A percentile compares a stretch with the other conserved stretches of the same genome.
Evolutionary conservation across 1,284 basidiomycete species (phyloP).

Genomic region (Erythrobasidium hasegawianum): DNA sequence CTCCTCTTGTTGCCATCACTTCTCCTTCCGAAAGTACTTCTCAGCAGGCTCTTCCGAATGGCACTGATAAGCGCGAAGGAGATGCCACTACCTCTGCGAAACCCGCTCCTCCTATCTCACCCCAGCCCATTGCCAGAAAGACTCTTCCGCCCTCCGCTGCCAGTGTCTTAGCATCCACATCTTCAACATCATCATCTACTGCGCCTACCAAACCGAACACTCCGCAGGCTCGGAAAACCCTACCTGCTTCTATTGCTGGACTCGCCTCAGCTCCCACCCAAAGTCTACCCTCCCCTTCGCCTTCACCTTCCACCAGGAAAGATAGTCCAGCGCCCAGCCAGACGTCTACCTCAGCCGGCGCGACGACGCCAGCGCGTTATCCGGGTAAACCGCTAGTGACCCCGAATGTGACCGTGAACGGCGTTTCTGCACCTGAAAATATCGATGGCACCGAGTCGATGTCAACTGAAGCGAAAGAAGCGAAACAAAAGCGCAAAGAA

Average conservation of each 20-base stretch:
- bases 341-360: background rate
- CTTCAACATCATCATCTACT: background rate
- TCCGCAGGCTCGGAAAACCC: constrained; percentile 16
- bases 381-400: background rate
- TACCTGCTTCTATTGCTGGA: constrained; percentile 25
- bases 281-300: background rate
- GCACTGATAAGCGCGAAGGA: too few species aligned
- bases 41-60: too few species aligned
- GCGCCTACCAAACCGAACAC: constrained; percentile 13
- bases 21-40: too few species aligned
- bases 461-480: constrained; percentile 4
- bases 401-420: background rate
- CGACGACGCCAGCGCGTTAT: background rate
- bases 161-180: background rate
- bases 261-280: constrained; percentile 9
- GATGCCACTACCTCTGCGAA: too few species aligned
- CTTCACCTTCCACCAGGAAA: background rate
- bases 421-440: background rate
- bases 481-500: constrained; percentile 26
- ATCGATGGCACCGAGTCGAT: background rate
- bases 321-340: background rate
- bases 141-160: background rate
- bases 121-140: background rate
- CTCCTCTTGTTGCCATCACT: too few species aligned
- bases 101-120: background rate